Evolutionary conservation across 805 yeast species (phyloP).

Genomic region (Candida stauntonica): DNA sequence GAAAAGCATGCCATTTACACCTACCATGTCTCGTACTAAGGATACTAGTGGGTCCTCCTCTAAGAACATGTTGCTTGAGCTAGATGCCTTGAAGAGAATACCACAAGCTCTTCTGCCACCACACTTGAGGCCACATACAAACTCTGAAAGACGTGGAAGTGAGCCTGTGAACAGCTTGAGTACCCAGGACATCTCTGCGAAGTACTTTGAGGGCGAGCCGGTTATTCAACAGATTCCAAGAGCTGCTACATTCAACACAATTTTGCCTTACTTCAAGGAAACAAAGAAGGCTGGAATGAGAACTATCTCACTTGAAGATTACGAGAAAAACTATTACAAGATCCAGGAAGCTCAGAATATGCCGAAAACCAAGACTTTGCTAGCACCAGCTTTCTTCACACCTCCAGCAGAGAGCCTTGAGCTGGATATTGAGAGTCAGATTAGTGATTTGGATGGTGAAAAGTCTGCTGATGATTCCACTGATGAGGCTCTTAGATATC

Average conservation of each 20-base stretch:
- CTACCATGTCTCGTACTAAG: conserved; percentile 10
- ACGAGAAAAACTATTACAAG: conserved; percentile 13
- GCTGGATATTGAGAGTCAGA: neutral
- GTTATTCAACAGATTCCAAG: conserved; percentile 24
- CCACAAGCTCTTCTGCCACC: conserved; percentile 27
- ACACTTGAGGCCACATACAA: conserved; percentile 22
- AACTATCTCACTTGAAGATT: conserved; percentile 23
- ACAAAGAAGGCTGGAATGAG: conserved; percentile 9
- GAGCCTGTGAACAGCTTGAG: conserved; percentile 1
- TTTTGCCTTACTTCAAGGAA: conserved; percentile 15
- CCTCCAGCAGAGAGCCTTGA: conserved; percentile 4
- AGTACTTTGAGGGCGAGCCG: conserved; percentile 4
- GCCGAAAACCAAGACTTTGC: neutral
- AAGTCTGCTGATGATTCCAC: conserved; percentile 17
- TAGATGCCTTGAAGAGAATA: conserved; percentile 26
- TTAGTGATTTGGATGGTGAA: neutral
- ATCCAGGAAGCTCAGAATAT: conserved; percentile 4
- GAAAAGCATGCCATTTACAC: conserved; percentile 8
- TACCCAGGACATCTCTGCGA: conserved; percentile 8
- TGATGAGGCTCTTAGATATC: conserved; percentile 22
- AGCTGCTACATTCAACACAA: conserved; percentile 13
- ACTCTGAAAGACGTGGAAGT: neutral
- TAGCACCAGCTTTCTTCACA: neutral
- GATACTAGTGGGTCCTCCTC: conserved; percentile 5
- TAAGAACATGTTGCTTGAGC: conserved; percentile 18